phyloP scores from a whole-genome alignment of 2,329 filamentous ascomycete genomes.

The Salinomyces thailandicus region DNA sequence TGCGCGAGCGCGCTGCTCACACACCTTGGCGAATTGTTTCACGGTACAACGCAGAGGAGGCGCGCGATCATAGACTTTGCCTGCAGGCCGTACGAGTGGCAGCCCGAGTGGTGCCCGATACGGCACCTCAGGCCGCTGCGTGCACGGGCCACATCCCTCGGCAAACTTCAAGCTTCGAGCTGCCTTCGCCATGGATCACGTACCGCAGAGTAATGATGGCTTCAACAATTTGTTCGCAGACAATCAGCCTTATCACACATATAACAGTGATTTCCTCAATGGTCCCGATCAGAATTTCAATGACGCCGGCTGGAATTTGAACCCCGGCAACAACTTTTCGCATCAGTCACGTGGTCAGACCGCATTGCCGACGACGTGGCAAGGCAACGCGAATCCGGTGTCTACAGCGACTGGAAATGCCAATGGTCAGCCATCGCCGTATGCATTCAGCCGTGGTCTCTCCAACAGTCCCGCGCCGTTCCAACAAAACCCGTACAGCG shows the following conservation, averaged over 20 bases:
- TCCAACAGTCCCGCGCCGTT: slow-evolving; percentile 21
- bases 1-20: neutral
- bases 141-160: slow-evolving; percentile 7
- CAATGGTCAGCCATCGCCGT: slow-evolving; percentile 14
- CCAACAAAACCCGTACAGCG: slow-evolving; percentile 14
- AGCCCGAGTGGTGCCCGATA: neutral
- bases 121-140: neutral
- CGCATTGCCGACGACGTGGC: slow-evolving; percentile 14
- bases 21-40: neutral
- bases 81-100: neutral
- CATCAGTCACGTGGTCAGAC: slow-evolving; percentile 20
- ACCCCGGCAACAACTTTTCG: slow-evolving; percentile 17
- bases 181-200: slow-evolving; percentile 13
- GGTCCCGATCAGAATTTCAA: slow-evolving; percentile 16
- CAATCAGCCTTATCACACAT: slow-evolving; percentile 20
- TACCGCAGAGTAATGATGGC: slow-evolving; percentile 17
- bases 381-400: slow-evolving; percentile 18
- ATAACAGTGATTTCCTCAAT: slow-evolving; percentile 22
- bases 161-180: neutral
- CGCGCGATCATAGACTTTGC: slow-evolving; percentile 3
- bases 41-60: neutral
- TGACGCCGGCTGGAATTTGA: slow-evolving; percentile 25
- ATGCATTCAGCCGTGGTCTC: slow-evolving; percentile 15
- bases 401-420: slow-evolving; percentile 10
- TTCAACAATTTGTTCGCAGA: slow-evolving; percentile 22